Base-by-base conservation (phyloP, 2,329 filamentous ascomycete species). In the Colletotrichum sp. region DNA sequence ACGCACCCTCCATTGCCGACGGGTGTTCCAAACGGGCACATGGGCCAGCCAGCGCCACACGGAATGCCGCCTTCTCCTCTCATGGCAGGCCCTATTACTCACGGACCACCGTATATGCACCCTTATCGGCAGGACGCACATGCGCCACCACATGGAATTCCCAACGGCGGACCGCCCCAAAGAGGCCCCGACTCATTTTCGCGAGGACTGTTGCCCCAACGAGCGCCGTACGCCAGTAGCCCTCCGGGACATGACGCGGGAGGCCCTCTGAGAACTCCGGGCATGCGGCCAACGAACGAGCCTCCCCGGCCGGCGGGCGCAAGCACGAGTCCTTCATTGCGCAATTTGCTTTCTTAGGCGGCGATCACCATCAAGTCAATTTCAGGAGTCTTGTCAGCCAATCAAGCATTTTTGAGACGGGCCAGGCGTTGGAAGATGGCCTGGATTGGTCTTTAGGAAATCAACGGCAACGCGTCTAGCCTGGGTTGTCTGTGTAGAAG, bases 281-380 rank as follows among this genome's bases (percentile, higher is more conserved):
- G 49, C 26, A 77, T 78, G 72, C 68, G 76, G n/a, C 72, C 72
- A 8, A 82, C 79, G 63, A 79, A 73, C 30, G 84, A 81, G 68
- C 79, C 80, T 10, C 77, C 81, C 34, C 72, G 84, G 63, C 80
- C 85, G 68, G 80, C 81, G 7, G 93, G 93, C n/a, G 94, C 94
- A 6, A 96, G 94, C 80, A 93, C 94, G 18, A 96, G 93, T 81
- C 94, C 94, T 13, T 95, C 94, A 12, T 83, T 96, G 77, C 91
- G 93, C 79, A 96, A 96, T 80, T 84, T 96, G 65, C 88, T 96
- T 70, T 93, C 92, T 64, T 95, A 84, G 28, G 32, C 15, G 21
- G 39, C 16, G 39, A 52, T 44, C 18, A 32, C 16, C 28, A 39
- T 39, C 30, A 26, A 34, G 16, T 39, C 7, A 26, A 9, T 16